phyloP scores from a whole-genome alignment of 2,329 filamentous ascomycete species.

The Ambrosiella cleistominuta region DNA sequence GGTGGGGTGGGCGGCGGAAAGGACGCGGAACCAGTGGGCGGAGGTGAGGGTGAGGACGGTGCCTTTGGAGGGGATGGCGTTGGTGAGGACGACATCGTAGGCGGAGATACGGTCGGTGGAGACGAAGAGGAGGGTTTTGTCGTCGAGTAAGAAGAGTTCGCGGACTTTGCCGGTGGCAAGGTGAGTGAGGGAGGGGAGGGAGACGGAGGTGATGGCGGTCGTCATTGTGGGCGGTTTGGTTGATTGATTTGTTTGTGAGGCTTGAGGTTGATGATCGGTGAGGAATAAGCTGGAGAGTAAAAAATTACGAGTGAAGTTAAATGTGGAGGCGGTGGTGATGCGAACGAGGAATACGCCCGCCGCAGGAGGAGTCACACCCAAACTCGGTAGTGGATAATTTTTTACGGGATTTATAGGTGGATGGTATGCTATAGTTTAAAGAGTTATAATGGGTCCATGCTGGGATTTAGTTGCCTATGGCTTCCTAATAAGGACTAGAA shows the following conservation, averaged over 20 bases:
- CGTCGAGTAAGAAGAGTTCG: constrained; percentile 55
- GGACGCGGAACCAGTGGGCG: constrained; percentile 37
- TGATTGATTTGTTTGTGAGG: not conserved
- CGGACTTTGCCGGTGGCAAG: constrained; percentile 49
- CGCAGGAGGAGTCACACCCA: constrained; percentile 7
- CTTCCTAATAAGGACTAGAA: not conserved
- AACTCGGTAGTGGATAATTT: constrained; percentile 7
- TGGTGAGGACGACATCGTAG: constrained; percentile 80
- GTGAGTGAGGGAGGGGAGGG: constrained; percentile 20
- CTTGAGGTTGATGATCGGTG: constrained; percentile 3
- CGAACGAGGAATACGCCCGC: not conserved
- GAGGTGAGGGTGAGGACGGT: constrained; percentile 28
- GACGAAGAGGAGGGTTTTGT: constrained; percentile 54
- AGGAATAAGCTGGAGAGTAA: not conserved
- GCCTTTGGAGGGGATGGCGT: constrained; percentile 40
- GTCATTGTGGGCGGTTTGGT: constrained; percentile 4
- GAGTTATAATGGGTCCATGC: not conserved
- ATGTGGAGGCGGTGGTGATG: not conserved
- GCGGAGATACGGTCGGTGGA: constrained; percentile 85
- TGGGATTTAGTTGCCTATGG: not conserved
- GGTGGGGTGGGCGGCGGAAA: constrained; percentile 26
- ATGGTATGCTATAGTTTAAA: not conserved
- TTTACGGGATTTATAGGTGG: not conserved
- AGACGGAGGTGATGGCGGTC: constrained; percentile 18
- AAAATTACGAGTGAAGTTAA: not conserved